Conservation (phyloP, 768 basidiomycete genomes). For the Agrocybe chaxingu region DNA sequence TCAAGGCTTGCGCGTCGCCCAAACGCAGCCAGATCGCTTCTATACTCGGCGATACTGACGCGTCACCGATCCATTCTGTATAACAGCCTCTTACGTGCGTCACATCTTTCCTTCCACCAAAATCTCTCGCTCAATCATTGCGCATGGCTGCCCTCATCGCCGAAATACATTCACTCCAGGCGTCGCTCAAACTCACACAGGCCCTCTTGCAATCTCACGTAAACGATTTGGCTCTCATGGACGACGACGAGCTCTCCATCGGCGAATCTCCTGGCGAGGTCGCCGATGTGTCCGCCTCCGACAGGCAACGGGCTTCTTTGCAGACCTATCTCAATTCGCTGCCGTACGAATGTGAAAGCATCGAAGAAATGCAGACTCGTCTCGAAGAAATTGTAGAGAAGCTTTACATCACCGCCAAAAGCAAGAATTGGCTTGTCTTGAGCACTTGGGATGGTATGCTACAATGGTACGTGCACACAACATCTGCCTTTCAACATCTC, state of each 20-base stretch:
- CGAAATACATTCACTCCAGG: constrained; percentile 3
- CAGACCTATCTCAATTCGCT: constrained; percentile 64
- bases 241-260: constrained; percentile 55
- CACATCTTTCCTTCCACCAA: neutral
- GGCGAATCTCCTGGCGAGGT: constrained; percentile 35
- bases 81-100: constrained; percentile 6
- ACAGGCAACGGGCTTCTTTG: constrained; percentile 59
- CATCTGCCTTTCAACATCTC: neutral
- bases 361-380: constrained; percentile 66
- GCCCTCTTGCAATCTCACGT: constrained; percentile 9
- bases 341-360: constrained; percentile 71
- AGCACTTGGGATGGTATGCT: constrained; percentile 79
- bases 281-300: constrained; percentile 39
- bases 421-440: constrained; percentile 71
- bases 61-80: constrained; percentile 18
- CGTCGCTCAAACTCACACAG: constrained; percentile 6
- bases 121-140: neutral
- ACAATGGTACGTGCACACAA: constrained; percentile 51
- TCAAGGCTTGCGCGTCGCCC: constrained; percentile 22
- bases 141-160: neutral
- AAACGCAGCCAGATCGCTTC: neutral
- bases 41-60: constrained; percentile 19
- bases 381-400: constrained; percentile 69
- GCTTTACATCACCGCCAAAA: constrained; percentile 66
- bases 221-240: constrained; percentile 35